phyloP scores from a whole-genome alignment of 1,284 basidiomycete genomes.

The Phaffia rhodozyma region DNA sequence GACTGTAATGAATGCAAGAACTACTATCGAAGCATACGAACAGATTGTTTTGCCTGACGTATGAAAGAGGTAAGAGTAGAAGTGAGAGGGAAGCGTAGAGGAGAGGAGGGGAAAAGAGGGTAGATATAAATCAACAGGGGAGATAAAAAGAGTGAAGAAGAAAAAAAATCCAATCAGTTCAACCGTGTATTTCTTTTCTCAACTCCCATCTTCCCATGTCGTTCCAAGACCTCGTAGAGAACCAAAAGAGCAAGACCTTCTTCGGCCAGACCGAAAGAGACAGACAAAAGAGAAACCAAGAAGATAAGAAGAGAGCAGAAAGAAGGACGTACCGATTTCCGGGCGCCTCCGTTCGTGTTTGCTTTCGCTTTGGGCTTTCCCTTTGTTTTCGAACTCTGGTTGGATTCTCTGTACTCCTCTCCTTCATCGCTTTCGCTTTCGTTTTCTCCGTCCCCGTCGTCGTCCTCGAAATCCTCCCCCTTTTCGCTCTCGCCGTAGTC shows the following conservation, averaged over 20 bases:
- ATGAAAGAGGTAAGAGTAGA: too few species aligned
- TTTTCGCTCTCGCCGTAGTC: conserved; percentile 7
- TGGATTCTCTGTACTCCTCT: background rate
- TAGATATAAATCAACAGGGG: conserved; percentile 8
- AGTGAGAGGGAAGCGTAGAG: too few species aligned
- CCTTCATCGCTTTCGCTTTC: background rate
- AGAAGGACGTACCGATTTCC: conserved; percentile 31
- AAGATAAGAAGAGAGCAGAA: background rate
- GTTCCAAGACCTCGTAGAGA: background rate
- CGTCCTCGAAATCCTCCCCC: background rate
- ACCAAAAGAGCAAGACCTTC: background rate
- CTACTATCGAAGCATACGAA: too few species aligned
- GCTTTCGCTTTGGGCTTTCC: conserved; percentile 4
- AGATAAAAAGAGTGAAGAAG: conserved; percentile 22
- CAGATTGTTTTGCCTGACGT: too few species aligned
- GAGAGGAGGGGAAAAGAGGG: background rate
- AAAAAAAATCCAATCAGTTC: conserved; percentile 19
- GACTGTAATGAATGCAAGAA: too few species aligned
- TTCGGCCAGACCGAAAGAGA: background rate
- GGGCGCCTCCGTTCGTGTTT: conserved; percentile 15
- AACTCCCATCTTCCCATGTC: background rate
- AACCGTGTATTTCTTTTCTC: conserved; percentile 3
- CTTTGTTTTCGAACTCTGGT: background rate
- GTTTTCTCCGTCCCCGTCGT: background rate
- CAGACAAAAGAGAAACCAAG: background rate